Evolutionary conservation across 768 basidiomycete genomes (phyloP).

Genomic region (Asterophora parasitica): DNA sequence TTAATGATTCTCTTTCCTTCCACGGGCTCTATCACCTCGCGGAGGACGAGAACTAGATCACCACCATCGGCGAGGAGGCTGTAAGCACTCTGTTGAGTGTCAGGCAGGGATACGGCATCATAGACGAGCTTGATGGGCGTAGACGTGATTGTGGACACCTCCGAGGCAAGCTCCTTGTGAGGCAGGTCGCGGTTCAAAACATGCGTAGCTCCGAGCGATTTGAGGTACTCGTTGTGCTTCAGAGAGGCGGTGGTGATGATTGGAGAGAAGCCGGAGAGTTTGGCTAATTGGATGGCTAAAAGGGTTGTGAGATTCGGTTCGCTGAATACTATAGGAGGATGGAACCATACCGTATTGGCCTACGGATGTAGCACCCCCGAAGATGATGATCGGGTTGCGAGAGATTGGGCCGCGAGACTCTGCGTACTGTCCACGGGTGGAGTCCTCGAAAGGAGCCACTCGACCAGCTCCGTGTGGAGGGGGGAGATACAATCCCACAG

Average conservation of each 20-base stretch:
- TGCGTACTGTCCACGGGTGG: slow-evolving; percentile 23
- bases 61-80: slow-evolving; percentile 34
- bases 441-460: slow-evolving; percentile 28
- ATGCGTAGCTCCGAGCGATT: slow-evolving; percentile 32
- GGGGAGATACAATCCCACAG: slow-evolving; percentile 27
- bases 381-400: slow-evolving; percentile 28
- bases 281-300: slow-evolving; percentile 30
- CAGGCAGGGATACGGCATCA: slow-evolving; percentile 29
- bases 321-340: not conserved
- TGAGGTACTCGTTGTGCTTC: slow-evolving; percentile 16
- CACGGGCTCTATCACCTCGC: slow-evolving; percentile 13
- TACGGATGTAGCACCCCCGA: slow-evolving; percentile 32
- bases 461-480: slow-evolving; percentile 23
- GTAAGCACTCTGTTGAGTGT: slow-evolving; percentile 35
- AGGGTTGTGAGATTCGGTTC: too few species aligned
- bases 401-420: too few species aligned
- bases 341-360: slow-evolving; percentile 30
- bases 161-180: not conserved
- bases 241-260: slow-evolving; percentile 30
- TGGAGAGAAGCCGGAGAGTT: slow-evolving; percentile 31
- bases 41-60: slow-evolving; percentile 21
- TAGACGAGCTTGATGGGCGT: slow-evolving; percentile 19
- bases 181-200: slow-evolving; percentile 23
- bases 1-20: slow-evolving; percentile 9
- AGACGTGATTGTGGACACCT: slow-evolving; percentile 18